A percentile compares a stretch with the other conserved stretches of the same genome.
These are phyloP conservation scores for Debaryomyces sp. DNA, from an alignment of 1,139 yeast genomes.

Conservation along the genomic window DNA sequence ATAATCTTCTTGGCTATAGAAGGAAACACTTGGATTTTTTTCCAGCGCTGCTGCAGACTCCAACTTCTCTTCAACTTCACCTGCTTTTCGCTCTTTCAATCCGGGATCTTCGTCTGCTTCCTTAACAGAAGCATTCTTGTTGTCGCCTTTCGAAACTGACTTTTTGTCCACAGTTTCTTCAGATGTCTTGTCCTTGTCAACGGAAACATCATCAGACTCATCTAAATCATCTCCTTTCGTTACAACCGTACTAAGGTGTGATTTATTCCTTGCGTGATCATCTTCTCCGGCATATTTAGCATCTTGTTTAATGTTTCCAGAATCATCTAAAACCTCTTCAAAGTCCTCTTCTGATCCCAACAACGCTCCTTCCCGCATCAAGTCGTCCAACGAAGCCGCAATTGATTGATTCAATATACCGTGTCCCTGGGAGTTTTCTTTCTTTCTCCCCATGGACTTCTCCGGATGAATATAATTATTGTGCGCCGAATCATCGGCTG, in stretches of 20 bases:
- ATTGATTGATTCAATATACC: slow-evolving; percentile 26
- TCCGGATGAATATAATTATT: slow-evolving; percentile 53
- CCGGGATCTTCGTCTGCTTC: neutral
- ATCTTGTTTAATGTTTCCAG: slow-evolving; percentile 53
- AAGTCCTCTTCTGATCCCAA: slow-evolving; percentile 60
- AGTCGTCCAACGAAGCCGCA: slow-evolving; percentile 55
- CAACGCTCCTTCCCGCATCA: slow-evolving; percentile 62
- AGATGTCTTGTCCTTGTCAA: neutral
- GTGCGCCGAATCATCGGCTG: slow-evolving; percentile 52
- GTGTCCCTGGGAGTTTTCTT: slow-evolving; percentile 13
- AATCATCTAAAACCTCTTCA: slow-evolving; percentile 52
- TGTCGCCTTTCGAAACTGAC: neutral
- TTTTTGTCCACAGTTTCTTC: neutral
- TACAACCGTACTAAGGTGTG: slow-evolving; percentile 3
- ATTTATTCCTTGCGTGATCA: slow-evolving; percentile 8
- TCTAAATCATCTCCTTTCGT: neutral
- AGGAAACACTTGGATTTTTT: neutral
- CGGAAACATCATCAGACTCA: neutral
- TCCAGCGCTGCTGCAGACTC: neutral
- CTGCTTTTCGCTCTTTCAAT: neutral
- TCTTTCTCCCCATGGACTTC: slow-evolving; percentile 29
- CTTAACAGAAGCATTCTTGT: neutral
- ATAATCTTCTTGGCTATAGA: slow-evolving; percentile 32
- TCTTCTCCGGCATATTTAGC: slow-evolving; percentile 22
- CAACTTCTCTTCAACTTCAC: no score